Evolutionary conservation across 768 basidiomycete species (phyloP).

Genomic region (Hydnomerulius pinastri): DNA sequence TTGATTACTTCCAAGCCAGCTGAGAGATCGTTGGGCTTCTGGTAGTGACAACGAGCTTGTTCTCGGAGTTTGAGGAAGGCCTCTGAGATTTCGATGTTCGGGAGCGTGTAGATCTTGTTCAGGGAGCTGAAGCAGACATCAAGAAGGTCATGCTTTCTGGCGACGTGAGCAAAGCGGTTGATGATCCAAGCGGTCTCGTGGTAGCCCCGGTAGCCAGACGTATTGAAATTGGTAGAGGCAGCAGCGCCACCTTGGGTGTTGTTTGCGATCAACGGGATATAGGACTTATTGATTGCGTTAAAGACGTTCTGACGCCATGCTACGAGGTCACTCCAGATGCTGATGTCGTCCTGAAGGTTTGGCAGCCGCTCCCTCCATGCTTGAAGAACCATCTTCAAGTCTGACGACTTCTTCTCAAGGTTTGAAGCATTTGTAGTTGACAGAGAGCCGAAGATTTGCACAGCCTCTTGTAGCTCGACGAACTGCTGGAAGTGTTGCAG

Average conservation of each 20-base stretch:
- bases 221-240: constrained; percentile 63
- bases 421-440: constrained; percentile 85
- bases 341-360: constrained; percentile 95
- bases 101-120: constrained; percentile 97
- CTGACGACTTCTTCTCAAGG: constrained; percentile 91
- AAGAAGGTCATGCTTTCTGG: constrained; percentile 92
- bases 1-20: constrained; percentile 98
- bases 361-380: constrained; percentile 97
- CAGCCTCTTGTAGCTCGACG: constrained; percentile 95
- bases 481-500: constrained; percentile 99
- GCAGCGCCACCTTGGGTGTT: constrained; percentile 53
- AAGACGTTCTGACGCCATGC: constrained; percentile 99
- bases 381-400: constrained; percentile 94
- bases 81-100: constrained; percentile 99
- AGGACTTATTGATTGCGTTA: constrained; percentile 93
- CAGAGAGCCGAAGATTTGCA: constrained; percentile 90
- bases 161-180: constrained; percentile 98
- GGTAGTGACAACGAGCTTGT: constrained; percentile 97
- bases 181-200: constrained; percentile 99
- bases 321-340: constrained; percentile 98
- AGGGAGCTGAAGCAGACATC: constrained; percentile 95
- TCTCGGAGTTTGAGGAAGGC: constrained; percentile 98
- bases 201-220: constrained; percentile 92
- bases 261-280: constrained; percentile 82
- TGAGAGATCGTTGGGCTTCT: constrained; percentile 89